Evolutionary conservation across 2,329 filamentous ascomycete genomes (phyloP).

Genomic region (Magnaporthiopsis poae): DNA sequence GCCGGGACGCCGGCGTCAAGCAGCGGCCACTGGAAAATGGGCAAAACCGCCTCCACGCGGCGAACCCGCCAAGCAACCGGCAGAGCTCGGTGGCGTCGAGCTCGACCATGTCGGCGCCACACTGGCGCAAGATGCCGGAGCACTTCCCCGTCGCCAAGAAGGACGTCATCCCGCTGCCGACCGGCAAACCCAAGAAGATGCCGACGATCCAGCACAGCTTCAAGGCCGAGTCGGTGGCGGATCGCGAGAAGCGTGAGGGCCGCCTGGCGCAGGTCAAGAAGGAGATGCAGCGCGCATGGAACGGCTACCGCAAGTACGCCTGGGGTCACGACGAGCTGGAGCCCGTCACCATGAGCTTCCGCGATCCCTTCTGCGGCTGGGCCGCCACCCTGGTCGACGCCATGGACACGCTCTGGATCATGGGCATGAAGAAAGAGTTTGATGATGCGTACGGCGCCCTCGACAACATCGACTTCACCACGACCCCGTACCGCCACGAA

Average conservation of each 20-base stretch:
- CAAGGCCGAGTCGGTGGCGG: constrained; percentile 47
- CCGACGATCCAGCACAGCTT: constrained; percentile 71
- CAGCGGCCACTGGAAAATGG: constrained; percentile 14
- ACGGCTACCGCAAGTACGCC: constrained; percentile 67
- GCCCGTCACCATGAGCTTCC: constrained; percentile 57
- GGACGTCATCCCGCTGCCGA: constrained; percentile 67
- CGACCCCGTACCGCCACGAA: constrained; percentile 45
- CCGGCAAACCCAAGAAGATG: constrained; percentile 57
- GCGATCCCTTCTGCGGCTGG: constrained; percentile 86
- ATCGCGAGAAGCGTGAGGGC: constrained; percentile 51
- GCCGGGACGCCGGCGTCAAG: constrained; percentile 14
- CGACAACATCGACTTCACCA: constrained; percentile 72
- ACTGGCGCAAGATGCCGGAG: constrained; percentile 68
- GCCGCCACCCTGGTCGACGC: constrained; percentile 77
- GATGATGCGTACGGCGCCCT: constrained; percentile 64
- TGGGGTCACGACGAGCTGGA: constrained; percentile 80
- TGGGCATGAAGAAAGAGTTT: constrained; percentile 70
- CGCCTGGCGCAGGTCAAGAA: constrained; percentile 59
- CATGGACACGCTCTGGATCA: constrained; percentile 79
- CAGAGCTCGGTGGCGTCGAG: constrained; percentile 14
- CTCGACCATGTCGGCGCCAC: constrained; percentile 29
- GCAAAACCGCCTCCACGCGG: constrained; percentile 3
- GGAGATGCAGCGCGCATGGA: constrained; percentile 71
- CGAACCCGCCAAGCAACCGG: constrained; percentile 18
- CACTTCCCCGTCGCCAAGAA: constrained; percentile 65